These are phyloP conservation scores for Lactarius trivialis DNA, from an alignment of 768 basidiomycete species.

Conservation along the genomic window DNA sequence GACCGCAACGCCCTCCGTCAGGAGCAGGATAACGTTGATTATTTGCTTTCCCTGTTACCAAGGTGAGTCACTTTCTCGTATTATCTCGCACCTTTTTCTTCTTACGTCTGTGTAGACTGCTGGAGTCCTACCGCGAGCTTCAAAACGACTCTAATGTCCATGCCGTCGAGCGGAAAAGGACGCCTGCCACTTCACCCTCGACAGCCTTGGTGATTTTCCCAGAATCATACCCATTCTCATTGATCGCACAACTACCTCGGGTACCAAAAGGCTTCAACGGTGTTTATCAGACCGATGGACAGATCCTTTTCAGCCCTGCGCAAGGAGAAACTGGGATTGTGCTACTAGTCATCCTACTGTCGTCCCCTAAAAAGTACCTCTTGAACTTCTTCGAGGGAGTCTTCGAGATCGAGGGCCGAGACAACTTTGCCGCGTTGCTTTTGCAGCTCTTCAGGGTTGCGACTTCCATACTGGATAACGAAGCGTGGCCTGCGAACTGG, in stretches of 20 bases:
- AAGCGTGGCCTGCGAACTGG: slow-evolving; percentile 88
- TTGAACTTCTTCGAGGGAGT: slow-evolving; percentile 70
- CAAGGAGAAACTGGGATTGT: slow-evolving; percentile 84
- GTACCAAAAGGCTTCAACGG: slow-evolving; percentile 39
- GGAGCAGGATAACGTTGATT: slow-evolving; percentile 92
- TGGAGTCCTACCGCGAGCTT: slow-evolving; percentile 85
- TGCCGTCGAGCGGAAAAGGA: slow-evolving; percentile 62
- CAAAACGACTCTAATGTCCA: slow-evolving; percentile 58
- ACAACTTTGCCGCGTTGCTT: slow-evolving; percentile 65
- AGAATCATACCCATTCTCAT: slow-evolving; percentile 87
- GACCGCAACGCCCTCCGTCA: slow-evolving; percentile 59
- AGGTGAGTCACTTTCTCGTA: slow-evolving; percentile 42
- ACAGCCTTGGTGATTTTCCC: slow-evolving; percentile 79
- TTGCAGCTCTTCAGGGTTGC: slow-evolving; percentile 77
- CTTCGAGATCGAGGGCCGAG: slow-evolving; percentile 84
- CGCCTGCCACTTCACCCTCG: slow-evolving; percentile 50
- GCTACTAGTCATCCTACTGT: slow-evolving; percentile 71
- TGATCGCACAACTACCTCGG: slow-evolving; percentile 61
- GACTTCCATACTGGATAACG: slow-evolving; percentile 73
- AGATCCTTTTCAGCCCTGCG: slow-evolving; percentile 59
- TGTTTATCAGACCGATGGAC: slow-evolving; percentile 38
- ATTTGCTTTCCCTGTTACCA: slow-evolving; percentile 73
- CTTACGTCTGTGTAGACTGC: slow-evolving; percentile 43
- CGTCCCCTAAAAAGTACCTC: slow-evolving; percentile 73
- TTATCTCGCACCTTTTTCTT: background rate